Percentiles rank a stretch among this genome's conserved stretches.
Evolutionary conservation across 2,329 filamentous ascomycete genomes (phyloP).

Genomic region (Trichoderma oligosporum): DNA sequence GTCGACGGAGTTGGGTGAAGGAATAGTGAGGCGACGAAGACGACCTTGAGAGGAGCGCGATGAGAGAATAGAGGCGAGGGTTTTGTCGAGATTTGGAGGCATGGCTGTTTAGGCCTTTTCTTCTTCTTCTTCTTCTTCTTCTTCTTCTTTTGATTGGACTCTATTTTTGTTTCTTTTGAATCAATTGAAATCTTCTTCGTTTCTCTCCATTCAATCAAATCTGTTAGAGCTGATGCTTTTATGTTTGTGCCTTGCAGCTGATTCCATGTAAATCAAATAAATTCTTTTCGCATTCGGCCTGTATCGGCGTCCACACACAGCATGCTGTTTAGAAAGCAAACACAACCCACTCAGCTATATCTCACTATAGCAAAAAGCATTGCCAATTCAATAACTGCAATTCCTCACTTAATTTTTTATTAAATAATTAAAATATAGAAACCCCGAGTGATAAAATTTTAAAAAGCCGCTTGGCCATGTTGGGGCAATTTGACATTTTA

Average conservation of each 20-base stretch:
- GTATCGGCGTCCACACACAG: not conserved
- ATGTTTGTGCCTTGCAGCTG: too few species aligned
- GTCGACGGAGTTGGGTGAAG: slow-evolving; percentile 66
- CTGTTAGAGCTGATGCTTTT: too few species aligned
- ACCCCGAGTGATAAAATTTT: not conserved
- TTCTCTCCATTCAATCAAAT: too few species aligned
- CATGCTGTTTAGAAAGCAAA: not conserved
- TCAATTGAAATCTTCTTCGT: too few species aligned
- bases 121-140: too few species aligned
- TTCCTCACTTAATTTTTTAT: not conserved
- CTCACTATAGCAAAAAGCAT: not conserved
- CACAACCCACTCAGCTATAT: not conserved
- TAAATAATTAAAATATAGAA: too few species aligned
- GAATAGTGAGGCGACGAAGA: slow-evolving; percentile 48
- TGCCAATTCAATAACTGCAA: slow-evolving; percentile 3
- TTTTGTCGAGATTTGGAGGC: slow-evolving; percentile 28
- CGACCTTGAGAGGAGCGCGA: slow-evolving; percentile 33
- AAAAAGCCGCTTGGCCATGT: slow-evolving; percentile 1
- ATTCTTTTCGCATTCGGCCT: slow-evolving; percentile 6
- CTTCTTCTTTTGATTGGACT: not conserved
- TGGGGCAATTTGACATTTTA: not conserved
- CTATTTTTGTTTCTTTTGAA: too few species aligned
- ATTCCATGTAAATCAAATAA: not conserved
- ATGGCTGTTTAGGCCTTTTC: not conserved
- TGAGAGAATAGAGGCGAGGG: slow-evolving; percentile 28